Evolutionary conservation across 768 basidiomycete species (phyloP), one percentile per base, ranked within the genome.

Genomic region (Amyloporia xantha): DNA sequence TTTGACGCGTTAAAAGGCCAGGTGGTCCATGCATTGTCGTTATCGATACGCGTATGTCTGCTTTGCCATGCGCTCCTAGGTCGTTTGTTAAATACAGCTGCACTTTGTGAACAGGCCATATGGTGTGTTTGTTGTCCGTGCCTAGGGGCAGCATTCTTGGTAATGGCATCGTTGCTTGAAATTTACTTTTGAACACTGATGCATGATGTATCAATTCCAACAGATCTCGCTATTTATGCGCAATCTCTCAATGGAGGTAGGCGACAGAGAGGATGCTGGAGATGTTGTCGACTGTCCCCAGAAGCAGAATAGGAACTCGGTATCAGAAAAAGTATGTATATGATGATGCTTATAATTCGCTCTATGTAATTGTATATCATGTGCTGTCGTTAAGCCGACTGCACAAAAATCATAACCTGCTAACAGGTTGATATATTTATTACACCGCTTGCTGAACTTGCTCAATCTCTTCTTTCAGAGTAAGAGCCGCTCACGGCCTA

Each of bases 61-160:
- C 27, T 15, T 33, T 11, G 5, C 48, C 17, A 33, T 40, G 24
- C 4, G 39, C 33, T 19, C 20, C 20, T 39, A 6, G 17, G 38
- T n/a, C 10, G 33, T n/a, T 35, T 35, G 33, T n/a, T 35, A n/a
- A 7, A n/a, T 17, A 10, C 38, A 7, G 20, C 20, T 21, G 12
- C 7, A 6, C 7, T 39, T 42, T 4, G 26, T 27, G 27, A 56
- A 47, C 50, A 87, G 86, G 76, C 73, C 48, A 75, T 90, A 50
- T 90, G 87, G 87, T 75, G 76, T 13, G 75, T 84, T 27, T 89
- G 85, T 63, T 68, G 78, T 35, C 86, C 87, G 19, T 78, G 81
- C 60, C 63, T 90, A 44, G 82, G 79, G 25, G 58, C 80, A 47
- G 82, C 86, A 30, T 73, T 79, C 58, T 57, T 86, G 64, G 82